Percentiles rank a stretch among this genome's conserved stretches.
phyloP scores from a whole-genome alignment of 768 basidiomycete species.

The Hebeloma cylindrosporum region DNA sequence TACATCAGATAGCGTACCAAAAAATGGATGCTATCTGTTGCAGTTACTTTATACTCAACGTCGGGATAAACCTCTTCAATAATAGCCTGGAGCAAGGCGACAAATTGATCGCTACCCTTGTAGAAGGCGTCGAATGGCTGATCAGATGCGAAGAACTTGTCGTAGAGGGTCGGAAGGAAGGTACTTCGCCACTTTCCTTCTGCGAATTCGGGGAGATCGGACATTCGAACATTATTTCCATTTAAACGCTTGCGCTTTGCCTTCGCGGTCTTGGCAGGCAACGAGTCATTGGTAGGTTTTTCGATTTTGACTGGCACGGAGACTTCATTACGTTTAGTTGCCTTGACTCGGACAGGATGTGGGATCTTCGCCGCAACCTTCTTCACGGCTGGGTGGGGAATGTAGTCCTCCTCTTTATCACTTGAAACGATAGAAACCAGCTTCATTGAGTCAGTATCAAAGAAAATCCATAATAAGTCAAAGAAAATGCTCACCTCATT shows the following conservation, averaged over 20 bases:
- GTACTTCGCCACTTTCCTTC: slow-evolving; percentile 2
- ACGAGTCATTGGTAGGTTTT: too few relatives aligned
- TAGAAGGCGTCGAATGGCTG: slow-evolving; percentile 8
- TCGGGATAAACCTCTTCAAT: slow-evolving; percentile 12
- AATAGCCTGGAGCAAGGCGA: slow-evolving; percentile 10
- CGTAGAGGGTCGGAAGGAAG: slow-evolving; percentile 17
- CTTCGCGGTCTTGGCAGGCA: too few relatives aligned
- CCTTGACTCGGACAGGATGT: too few relatives aligned
- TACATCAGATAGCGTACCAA: slow-evolving; percentile 10
- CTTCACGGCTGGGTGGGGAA: too few relatives aligned
- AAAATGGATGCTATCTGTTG: slow-evolving; percentile 4
- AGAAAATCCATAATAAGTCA: too few relatives aligned
- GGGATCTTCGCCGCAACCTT: too few relatives aligned
- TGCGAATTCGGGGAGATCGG: slow-evolving; percentile 14
- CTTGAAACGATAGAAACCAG: too few relatives aligned
- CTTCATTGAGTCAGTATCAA: too few relatives aligned
- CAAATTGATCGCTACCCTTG: slow-evolving; percentile 12
- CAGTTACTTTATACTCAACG: slow-evolving; percentile 3
- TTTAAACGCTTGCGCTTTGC: slow-evolving; percentile 3
- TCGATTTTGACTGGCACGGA: too few relatives aligned
- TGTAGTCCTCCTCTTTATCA: too few relatives aligned
- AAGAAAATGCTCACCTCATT: too few relatives aligned
- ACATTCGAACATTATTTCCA: slow-evolving; percentile 8
- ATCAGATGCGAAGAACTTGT: slow-evolving; percentile 15
- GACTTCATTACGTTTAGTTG: too few relatives aligned